Percentiles rank a stretch among this genome's conserved stretches.
Evolutionary conservation across 768 basidiomycete species (phyloP).

Genomic region (Mycena sanguinolenta): DNA sequence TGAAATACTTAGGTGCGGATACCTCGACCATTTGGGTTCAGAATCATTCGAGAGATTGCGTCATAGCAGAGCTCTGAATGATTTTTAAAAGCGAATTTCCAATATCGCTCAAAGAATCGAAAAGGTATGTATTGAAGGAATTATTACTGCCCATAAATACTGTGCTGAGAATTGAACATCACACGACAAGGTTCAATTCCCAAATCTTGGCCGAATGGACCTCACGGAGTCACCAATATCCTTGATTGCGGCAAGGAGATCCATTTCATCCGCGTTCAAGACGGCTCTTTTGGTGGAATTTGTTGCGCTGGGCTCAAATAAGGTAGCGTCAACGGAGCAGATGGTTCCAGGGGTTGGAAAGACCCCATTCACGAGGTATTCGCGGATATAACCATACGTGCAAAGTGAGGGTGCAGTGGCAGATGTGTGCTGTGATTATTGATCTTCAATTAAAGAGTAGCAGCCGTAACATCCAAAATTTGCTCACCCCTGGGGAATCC

Average conservation of each 20-base stretch:
- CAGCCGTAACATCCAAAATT: no score
- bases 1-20: no score
- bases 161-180: no score
- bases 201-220: neutral
- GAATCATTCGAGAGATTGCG: no score
- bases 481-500: neutral
- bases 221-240: neutral
- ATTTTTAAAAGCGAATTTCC: no score
- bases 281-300: neutral
- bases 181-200: neutral
- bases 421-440: neutral
- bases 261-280: neutral
- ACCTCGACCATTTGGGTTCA: no score
- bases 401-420: neutral
- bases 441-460: neutral
- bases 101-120: no score
- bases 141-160: no score
- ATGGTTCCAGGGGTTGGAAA: conserved; percentile 11
- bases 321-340: neutral
- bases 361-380: conserved; percentile 16
- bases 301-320: neutral
- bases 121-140: no score
- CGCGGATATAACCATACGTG: conserved; percentile 4
- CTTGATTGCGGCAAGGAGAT: neutral
- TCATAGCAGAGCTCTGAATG: no score